Conservation (phyloP, 257 asterid genomes). For the Leptodermis oblonga region DNA sequence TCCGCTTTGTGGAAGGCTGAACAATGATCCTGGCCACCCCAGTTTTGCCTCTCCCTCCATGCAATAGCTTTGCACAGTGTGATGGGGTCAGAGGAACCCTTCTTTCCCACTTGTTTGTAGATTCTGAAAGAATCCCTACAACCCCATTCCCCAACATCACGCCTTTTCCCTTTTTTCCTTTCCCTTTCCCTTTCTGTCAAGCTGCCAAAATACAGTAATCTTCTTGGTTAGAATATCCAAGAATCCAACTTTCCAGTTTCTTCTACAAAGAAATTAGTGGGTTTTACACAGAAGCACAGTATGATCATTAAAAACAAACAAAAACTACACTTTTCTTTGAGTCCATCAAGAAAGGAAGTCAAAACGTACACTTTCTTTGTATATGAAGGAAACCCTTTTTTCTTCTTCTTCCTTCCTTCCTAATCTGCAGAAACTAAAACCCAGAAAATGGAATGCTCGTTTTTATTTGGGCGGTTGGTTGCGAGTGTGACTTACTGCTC, state of each 20-base stretch:
- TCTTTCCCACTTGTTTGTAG: conserved; percentile 98
- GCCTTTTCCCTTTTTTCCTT: conserved; percentile 5
- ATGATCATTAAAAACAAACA: neutral
- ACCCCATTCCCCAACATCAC: conserved; percentile 88
- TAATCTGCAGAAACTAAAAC: neutral
- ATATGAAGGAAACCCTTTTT: no score
- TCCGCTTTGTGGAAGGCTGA: conserved; percentile 92
- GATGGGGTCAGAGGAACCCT: conserved; percentile 88
- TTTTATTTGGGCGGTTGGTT: no score
- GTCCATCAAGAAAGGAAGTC: neutral
- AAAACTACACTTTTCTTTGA: neutral
- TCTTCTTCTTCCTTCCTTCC: neutral
- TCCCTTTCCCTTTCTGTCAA: conserved; percentile 13
- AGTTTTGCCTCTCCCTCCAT: conserved; percentile 67
- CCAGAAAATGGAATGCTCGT: neutral
- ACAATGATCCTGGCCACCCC: conserved; percentile 80
- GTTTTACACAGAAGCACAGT: neutral
- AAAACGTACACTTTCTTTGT: no score
- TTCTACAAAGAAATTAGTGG: no score
- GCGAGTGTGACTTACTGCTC: no score
- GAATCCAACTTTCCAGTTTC: neutral
- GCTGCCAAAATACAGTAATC: neutral
- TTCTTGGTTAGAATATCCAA: neutral
- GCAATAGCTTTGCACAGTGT: conserved; percentile 83
- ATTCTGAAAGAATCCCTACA: conserved; percentile 84